A percentile compares a stretch with the other conserved stretches of the same genome.
These are phyloP conservation scores for Athelia psychrophila DNA, from an alignment of 1,284 basidiomycete species.

Conservation along the genomic window DNA sequence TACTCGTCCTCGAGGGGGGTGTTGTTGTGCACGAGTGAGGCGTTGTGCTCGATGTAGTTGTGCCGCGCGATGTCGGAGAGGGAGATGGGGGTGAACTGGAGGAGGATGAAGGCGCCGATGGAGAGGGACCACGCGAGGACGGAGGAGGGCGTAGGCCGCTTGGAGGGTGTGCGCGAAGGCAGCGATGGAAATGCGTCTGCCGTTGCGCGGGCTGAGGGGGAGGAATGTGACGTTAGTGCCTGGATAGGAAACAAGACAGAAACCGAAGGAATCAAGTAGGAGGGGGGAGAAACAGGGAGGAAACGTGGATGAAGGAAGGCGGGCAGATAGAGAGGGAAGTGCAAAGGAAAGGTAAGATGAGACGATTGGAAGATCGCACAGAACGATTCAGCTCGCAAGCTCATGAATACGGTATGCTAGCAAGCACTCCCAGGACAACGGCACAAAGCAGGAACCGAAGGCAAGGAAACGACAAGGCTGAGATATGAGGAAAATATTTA, in stretches of 20 bases:
- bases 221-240: neutral
- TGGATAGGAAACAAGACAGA: no score
- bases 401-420: no score
- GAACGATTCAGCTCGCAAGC: no score
- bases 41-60: conserved; percentile 50
- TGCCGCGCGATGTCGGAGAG: conserved; percentile 39
- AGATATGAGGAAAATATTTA: no score
- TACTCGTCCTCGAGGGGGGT: conserved; percentile 17
- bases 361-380: no score
- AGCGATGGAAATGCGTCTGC: conserved; percentile 25
- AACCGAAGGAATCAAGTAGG: no score
- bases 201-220: conserved; percentile 28
- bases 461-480: no score
- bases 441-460: no score
- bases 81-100: conserved; percentile 11
- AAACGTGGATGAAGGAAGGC: no score
- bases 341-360: neutral
- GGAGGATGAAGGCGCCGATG: conserved; percentile 21
- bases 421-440: no score
- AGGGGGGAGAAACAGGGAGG: no score
- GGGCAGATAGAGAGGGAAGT: no score
- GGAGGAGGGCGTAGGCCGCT: conserved; percentile 33
- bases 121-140: conserved; percentile 29
- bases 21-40: conserved; percentile 45
- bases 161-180: conserved; percentile 26